Evolutionary conservation across 2,329 filamentous ascomycete species (phyloP).

Genomic region (Aureobasidium sp.): DNA sequence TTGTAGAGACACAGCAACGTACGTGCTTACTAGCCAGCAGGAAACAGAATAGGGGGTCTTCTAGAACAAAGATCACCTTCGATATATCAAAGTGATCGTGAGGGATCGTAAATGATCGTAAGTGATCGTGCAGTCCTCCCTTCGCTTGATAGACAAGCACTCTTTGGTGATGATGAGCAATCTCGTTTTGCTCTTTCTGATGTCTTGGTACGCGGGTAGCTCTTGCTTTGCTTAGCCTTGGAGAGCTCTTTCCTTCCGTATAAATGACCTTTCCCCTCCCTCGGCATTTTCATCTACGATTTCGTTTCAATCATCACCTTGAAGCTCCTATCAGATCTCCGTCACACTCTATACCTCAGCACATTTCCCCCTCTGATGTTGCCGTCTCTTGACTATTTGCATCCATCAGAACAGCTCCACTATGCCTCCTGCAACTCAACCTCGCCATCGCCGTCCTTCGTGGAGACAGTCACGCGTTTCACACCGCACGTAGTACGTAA

Average conservation of each 20-base stretch:
- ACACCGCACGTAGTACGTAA: conserved; percentile 3
- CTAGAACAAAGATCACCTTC: background rate
- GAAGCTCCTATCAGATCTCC: background rate
- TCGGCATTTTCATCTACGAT: background rate
- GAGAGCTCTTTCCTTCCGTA: background rate
- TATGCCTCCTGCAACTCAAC: conserved; percentile 15
- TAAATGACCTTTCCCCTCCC: background rate
- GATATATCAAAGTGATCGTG: background rate
- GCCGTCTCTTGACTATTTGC: background rate
- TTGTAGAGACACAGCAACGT: background rate
- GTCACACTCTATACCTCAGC: background rate
- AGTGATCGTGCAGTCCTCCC: background rate
- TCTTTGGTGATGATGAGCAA: background rate
- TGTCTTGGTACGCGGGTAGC: background rate
- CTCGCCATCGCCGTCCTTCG: conserved; percentile 22
- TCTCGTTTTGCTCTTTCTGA: background rate
- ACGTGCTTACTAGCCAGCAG: background rate
- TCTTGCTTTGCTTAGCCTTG: background rate
- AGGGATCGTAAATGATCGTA: no score
- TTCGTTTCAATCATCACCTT: background rate
- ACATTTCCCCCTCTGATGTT: background rate
- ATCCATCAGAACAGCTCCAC: background rate
- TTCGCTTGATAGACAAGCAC: background rate
- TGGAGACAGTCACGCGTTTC: conserved; percentile 18
- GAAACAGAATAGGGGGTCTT: background rate